Base-by-base conservation (phyloP, 1,284 basidiomycete genomes). In the Ustilago curta region DNA sequence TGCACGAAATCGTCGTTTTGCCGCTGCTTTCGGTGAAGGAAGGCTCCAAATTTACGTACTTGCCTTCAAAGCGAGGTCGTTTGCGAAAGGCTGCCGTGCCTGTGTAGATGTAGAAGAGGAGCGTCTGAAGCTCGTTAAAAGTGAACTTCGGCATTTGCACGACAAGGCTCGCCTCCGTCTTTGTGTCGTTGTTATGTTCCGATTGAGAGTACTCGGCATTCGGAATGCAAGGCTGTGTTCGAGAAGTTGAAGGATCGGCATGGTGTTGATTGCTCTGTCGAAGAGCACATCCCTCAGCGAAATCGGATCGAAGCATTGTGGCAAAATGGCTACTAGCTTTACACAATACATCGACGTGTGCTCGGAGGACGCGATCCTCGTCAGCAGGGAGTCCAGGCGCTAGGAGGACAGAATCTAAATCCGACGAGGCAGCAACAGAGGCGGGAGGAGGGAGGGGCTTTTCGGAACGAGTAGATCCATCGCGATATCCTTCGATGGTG, bases 51-150 rank as follows among this genome's bases (percentile, higher is more conserved):
- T 31, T 31, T 5, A 31, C 29, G 29, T 31, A 31, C 29, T 31
- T 31, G 29, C 29, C 29, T 31, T 31, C 29, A 40, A 23, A 11
- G 23, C 44, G 23, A 27, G 11, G 19, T 19, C 11, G 44, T 9
- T 27, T 25, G 21, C 19, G 8, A 47, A 25, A 47, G 21, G 44
- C 44, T 12, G 43, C 43, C 32, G 40, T 23, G 16, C 55, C 55
- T 11, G 55, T 48, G 47, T 58, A 42, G 25, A 58, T 31, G 32
- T 49, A 58, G 37, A 29, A 58, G 14, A 58, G 25, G 8, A 58
- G 29, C 18, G 45, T 40, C 8, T 48, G 19, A 9, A 58, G 44
- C 55, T 58, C 32, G 6, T 9, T 39, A 37, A 49, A 58, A 27
- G 12, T 49, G 18, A 40, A 14, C 18, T 49, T 21, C 21, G 25